phyloP scores from a whole-genome alignment of 164 flowering plant genomes.

The Nymphaea thermarum region DNA sequence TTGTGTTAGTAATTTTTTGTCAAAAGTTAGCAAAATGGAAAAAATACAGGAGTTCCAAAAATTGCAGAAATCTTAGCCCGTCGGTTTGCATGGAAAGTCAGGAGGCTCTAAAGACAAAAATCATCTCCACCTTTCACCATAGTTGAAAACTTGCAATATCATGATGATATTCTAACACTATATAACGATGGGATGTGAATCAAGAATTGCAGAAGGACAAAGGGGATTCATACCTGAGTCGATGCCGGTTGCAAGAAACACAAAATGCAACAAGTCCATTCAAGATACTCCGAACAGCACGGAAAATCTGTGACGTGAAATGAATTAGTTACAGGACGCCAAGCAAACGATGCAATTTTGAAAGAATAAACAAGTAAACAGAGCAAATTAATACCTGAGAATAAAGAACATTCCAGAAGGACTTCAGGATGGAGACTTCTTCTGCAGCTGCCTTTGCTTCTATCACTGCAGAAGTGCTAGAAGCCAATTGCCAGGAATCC shows the following conservation, averaged over 20 bases:
- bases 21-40: too few relatives aligned
- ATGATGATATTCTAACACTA: too few relatives aligned
- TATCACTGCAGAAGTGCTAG: constrained; percentile 1
- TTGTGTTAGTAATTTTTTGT: too few relatives aligned
- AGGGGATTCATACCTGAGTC: constrained; percentile 7
- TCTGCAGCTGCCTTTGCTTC: constrained; percentile 4
- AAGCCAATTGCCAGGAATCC: constrained; percentile 3
- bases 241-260: constrained; percentile 14
- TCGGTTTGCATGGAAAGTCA: not conserved
- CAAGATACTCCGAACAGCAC: constrained; percentile 12
- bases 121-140: not conserved
- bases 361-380: not conserved
- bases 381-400: constrained; percentile 43
- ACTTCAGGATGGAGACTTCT: constrained; percentile 8
- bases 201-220: too few relatives aligned
- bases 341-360: not conserved
- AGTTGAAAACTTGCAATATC: not conserved
- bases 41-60: not conserved
- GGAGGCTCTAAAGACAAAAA: not conserved
- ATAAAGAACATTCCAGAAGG: constrained; percentile 51
- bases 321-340: not conserved
- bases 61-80: not conserved
- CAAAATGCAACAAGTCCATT: constrained; percentile 11
- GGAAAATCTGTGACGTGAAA: constrained; percentile 9
- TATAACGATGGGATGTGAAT: too few relatives aligned